Percentiles rank a stretch among this genome's conserved stretches.
These are phyloP conservation scores for Talaromyces verruculosus DNA, from an alignment of 2,329 filamentous ascomycete genomes.

Conservation along the genomic window DNA sequence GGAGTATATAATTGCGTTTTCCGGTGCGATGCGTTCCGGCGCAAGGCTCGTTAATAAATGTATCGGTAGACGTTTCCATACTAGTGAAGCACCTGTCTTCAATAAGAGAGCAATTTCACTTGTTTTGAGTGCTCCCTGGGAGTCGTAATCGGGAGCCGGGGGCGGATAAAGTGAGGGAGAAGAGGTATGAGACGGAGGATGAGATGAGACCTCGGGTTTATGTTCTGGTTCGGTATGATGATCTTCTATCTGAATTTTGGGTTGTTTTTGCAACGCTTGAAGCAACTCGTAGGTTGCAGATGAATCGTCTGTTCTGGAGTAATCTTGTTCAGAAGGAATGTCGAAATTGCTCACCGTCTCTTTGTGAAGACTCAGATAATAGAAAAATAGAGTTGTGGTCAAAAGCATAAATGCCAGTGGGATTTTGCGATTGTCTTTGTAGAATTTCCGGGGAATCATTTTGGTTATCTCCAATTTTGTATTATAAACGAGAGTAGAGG, in stretches of 20 bases:
- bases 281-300: background rate
- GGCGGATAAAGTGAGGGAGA: background rate
- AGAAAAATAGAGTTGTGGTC: conserved; percentile 27
- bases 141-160: background rate
- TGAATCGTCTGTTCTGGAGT: background rate
- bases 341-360: conserved; percentile 2
- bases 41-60: conserved; percentile 30
- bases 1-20: conserved; percentile 30
- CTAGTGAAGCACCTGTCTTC: conserved; percentile 30
- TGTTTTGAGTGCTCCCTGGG: conserved; percentile 12
- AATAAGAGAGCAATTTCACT: conserved; percentile 25
- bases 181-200: background rate
- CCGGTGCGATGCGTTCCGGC: conserved; percentile 26
- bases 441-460: conserved; percentile 24
- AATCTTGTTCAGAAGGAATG: background rate
- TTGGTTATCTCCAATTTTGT: background rate
- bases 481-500: background rate
- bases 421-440: conserved; percentile 30
- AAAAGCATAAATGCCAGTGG: conserved; percentile 29
- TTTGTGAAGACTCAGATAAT: conserved; percentile 28
- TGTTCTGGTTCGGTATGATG: background rate
- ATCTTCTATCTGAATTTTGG: background rate
- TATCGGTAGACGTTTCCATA: conserved; percentile 31
- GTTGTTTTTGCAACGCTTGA: conserved; percentile 1
- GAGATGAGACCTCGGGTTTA: background rate